A percentile compares a stretch with the other conserved stretches of the same genome.
Conservation (phyloP, 768 basidiomycete genomes). For the Pulveroboletus ravenelii region DNA sequence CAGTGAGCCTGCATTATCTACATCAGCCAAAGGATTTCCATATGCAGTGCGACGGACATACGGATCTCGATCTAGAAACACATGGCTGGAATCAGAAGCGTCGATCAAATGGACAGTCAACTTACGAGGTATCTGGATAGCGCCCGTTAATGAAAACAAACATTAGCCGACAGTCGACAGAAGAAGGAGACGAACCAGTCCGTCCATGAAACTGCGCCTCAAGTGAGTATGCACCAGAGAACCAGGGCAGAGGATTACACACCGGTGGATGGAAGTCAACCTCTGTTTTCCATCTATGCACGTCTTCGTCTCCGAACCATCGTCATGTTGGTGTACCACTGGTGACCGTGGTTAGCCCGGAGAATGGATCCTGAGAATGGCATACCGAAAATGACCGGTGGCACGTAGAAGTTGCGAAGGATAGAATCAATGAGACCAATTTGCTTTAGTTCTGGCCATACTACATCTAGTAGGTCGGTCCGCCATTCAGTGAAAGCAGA, state of each 20-base stretch:
- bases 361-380: background rate
- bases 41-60: slow-evolving; percentile 26
- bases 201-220: slow-evolving; percentile 57
- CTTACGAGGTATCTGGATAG: slow-evolving; percentile 53
- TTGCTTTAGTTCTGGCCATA: slow-evolving; percentile 76
- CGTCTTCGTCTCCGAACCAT: slow-evolving; percentile 61
- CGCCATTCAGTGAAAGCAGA: background rate
- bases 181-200: slow-evolving; percentile 45
- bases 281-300: slow-evolving; percentile 84
- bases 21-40: background rate
- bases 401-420: slow-evolving; percentile 75
- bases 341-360: slow-evolving; percentile 10
- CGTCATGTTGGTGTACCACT: slow-evolving; percentile 49
- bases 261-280: slow-evolving; percentile 69
- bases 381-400: slow-evolving; percentile 74
- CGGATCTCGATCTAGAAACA: slow-evolving; percentile 40
- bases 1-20: slow-evolving; percentile 3
- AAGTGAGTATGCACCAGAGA: background rate
- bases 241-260: slow-evolving; percentile 16
- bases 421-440: slow-evolving; percentile 73
- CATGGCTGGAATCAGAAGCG: background rate
- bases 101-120: background rate
- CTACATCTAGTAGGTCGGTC: slow-evolving; percentile 47
- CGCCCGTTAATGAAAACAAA: slow-evolving; percentile 5
- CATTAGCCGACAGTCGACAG: background rate